phyloP scores from a whole-genome alignment of 352 stramenopile genomes.

The Phytopythium sindhum region DNA sequence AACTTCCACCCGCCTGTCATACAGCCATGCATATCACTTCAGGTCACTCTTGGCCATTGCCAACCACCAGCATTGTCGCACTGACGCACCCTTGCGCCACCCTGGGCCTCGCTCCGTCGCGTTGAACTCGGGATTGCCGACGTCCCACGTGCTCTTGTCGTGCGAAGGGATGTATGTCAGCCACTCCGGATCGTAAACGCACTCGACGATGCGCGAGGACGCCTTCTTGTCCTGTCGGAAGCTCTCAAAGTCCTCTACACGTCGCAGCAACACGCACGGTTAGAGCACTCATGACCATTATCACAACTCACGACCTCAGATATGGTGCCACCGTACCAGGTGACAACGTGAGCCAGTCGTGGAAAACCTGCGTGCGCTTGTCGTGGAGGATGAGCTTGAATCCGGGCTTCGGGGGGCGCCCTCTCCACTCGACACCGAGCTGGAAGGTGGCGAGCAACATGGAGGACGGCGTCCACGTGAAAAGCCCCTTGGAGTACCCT shows the following conservation, averaged over 20 bases:
- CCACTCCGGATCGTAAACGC: constrained; percentile 78
- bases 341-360: constrained; percentile 88
- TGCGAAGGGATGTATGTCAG: constrained; percentile 82
- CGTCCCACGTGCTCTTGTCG: constrained; percentile 78
- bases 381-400: constrained; percentile 87
- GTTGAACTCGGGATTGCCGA: constrained; percentile 61
- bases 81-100: constrained; percentile 68
- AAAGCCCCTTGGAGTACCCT: constrained; percentile 72
- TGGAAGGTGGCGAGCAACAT: constrained; percentile 74
- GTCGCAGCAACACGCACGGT: not conserved
- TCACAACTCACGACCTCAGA: not conserved
- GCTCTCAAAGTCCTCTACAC: constrained; percentile 65
- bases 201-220: constrained; percentile 80
- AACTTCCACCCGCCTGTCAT: constrained; percentile 70
- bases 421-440: constrained; percentile 77
- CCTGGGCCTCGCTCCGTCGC: constrained; percentile 58
- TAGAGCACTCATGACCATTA: not conserved
- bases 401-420: constrained; percentile 65
- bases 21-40: not conserved
- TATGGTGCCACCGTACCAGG: constrained; percentile 26
- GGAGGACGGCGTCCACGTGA: constrained; percentile 58
- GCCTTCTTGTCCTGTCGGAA: constrained; percentile 83
- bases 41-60: not conserved
- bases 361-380: constrained; percentile 80
- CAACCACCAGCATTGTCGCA: not conserved